Percentiles rank a stretch among this genome's conserved stretches.
Conservation (phyloP, 768 basidiomycete species). For the Pleurotus tuoliensis region DNA sequence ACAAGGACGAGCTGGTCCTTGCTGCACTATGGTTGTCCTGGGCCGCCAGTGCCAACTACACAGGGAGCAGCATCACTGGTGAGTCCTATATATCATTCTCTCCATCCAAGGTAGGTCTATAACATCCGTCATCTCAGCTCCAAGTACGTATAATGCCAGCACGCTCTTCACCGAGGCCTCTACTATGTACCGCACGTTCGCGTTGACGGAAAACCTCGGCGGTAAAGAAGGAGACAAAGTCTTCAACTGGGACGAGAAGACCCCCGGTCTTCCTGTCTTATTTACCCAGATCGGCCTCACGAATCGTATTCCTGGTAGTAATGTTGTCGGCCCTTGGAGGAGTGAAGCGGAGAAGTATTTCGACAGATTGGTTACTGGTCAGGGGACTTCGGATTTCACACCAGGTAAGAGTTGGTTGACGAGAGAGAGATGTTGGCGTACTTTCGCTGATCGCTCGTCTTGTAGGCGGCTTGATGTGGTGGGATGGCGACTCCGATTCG, state of each 20-base stretch:
- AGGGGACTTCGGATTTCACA: constrained; percentile 55
- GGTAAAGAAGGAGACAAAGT: constrained; percentile 41
- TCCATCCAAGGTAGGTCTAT: no score
- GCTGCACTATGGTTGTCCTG: constrained; percentile 75
- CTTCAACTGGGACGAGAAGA: constrained; percentile 90
- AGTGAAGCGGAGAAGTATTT: constrained; percentile 70
- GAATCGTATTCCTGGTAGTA: constrained; percentile 41
- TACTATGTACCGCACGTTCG: constrained; percentile 38
- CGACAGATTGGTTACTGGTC: constrained; percentile 61
- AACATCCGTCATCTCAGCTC: not conserved
- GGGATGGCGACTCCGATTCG: constrained; percentile 76
- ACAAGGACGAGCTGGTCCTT: constrained; percentile 68
- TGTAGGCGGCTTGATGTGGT: constrained; percentile 77
- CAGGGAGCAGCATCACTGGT: not conserved
- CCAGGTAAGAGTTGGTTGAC: constrained; percentile 38
- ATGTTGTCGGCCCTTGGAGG: constrained; percentile 66
- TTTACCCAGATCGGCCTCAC: constrained; percentile 70
- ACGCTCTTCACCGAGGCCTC: constrained; percentile 16
- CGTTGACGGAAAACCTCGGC: constrained; percentile 24
- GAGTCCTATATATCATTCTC: no score
- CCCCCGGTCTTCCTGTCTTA: constrained; percentile 70
- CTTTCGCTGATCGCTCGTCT: not conserved
- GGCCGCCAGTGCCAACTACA: constrained; percentile 39
- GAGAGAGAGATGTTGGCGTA: not conserved
- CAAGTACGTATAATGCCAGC: not conserved